Base-by-base conservation (phyloP, 768 basidiomycete species). In the Rhizopogon roseolus region DNA sequence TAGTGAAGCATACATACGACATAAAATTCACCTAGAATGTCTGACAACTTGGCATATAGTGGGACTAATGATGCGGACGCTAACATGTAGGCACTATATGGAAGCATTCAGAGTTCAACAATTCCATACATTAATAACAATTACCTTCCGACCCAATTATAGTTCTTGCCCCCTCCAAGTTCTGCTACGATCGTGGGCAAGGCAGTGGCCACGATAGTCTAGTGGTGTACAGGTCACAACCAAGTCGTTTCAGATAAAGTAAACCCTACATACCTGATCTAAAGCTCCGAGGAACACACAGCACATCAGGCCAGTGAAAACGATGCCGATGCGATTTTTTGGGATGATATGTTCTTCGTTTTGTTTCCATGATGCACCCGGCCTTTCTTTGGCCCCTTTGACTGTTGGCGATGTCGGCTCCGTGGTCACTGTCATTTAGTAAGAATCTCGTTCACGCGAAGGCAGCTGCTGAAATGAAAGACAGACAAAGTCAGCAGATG, bases 71-170 rank as follows among this genome's bases (percentile, higher is more conserved):
- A 60, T 32, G 73, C 70, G 13, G 73, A 67, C 1, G 76, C 70
- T n/a, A 81, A 68, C 16, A 81, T 66, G 55, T 80, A 81, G 27
- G 77, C 72, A 54, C 77, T 78, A 50, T 19, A 28, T 9, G 17
- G 29, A 34, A 37, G 28, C 22, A 14, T 52, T n/a, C 10, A 36
- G 34, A 36, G 25, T 29, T 14, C 27, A 36, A 25, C 13, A 28
- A 29, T 14, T 9, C 13, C 22, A 25, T 5, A 34, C 9, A 45
- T 25, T 27, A 46, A 43, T 16, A 52, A 34, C 41, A 48, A 60
- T 13, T 49, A 74, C 75, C 69, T 76, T 41, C 77, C 75, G 9
- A 81, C 76, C 80, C 79, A 81, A 13, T 74, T 70, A 55, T 81
- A 80, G 6, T 74, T 72, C 16, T 67, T 70, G 0, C 73, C 74